Evolutionary conservation across 306 rosid species (phyloP).

Genomic region (Nissolia schottii): DNA sequence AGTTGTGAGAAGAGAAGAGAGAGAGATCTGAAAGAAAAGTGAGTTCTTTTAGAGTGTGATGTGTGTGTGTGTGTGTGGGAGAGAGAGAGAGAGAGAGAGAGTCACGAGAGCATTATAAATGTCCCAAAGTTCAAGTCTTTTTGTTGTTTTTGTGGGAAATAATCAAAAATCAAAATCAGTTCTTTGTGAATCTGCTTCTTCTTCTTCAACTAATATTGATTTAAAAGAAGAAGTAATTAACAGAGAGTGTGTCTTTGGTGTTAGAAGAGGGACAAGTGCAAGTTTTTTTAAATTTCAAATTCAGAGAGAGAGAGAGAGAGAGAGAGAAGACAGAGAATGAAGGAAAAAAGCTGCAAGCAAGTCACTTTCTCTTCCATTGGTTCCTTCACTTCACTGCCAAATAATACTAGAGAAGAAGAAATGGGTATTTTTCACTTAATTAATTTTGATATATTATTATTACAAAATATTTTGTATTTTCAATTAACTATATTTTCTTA

Average conservation of each 20-base stretch:
- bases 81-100: slow-evolving; percentile 13
- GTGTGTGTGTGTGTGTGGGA: no score
- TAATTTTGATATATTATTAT: not conserved
- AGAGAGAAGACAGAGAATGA: no score
- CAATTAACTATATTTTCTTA: no score
- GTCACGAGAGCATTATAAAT: slow-evolving; percentile 51
- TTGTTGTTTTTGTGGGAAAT: not conserved
- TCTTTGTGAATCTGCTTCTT: not conserved
- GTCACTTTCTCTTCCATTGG: not conserved
- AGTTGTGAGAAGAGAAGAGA: not conserved
- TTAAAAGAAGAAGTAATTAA: not conserved
- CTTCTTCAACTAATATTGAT: no score
- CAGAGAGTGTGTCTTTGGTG: not conserved
- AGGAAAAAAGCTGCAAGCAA: not conserved
- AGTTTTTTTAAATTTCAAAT: not conserved
- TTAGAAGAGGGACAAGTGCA: not conserved
- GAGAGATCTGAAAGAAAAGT: slow-evolving; percentile 34
- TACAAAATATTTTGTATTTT: not conserved
- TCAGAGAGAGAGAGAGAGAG: no score
- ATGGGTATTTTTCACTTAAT: not conserved
- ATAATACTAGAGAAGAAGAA: no score
- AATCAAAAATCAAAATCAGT: not conserved
- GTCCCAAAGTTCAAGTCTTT: not conserved
- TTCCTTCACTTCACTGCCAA: no score
- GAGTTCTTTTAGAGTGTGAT: no score